Conservation (phyloP, 2,329 filamentous ascomycete genomes). For the Plectosphaerella cucumerina region DNA sequence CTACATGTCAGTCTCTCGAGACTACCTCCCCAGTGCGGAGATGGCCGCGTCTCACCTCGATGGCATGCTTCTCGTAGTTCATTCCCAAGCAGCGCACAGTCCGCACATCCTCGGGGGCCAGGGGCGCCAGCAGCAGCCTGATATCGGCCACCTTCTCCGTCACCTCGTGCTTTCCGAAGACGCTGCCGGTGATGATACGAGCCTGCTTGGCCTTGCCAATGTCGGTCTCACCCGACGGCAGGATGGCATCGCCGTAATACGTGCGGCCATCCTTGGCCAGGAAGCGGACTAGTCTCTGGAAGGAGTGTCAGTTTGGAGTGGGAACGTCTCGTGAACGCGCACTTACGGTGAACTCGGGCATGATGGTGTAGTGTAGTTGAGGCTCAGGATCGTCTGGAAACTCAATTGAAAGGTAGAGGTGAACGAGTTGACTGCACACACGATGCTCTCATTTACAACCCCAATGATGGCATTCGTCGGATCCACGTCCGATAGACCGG, state of each 20-base stretch:
- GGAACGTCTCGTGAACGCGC: background rate
- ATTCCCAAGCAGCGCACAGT: conserved; percentile 67
- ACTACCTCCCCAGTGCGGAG: background rate
- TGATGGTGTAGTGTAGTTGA: conserved; percentile 12
- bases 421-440: background rate
- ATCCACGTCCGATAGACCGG: background rate
- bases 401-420: background rate
- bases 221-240: conserved; percentile 56
- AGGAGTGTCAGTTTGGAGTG: conserved; percentile 3
- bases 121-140: conserved; percentile 55
- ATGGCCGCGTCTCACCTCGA: conserved; percentile 41
- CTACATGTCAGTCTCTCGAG: background rate
- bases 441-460: background rate
- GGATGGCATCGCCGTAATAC: conserved; percentile 72
- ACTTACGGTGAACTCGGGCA: conserved; percentile 44
- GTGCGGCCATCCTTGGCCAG: conserved; percentile 64
- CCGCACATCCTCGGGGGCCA: conserved; percentile 57
- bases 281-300: conserved; percentile 68
- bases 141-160: conserved; percentile 58
- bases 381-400: background rate
- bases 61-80: conserved; percentile 69
- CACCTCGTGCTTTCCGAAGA: conserved; percentile 61
- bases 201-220: conserved; percentile 58
- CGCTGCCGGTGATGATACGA: conserved; percentile 58
- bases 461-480: conserved; percentile 10